Conservation (phyloP, 176 grass and related monocot species). For the bread wheat (Triticum aestivum) region DNA sequence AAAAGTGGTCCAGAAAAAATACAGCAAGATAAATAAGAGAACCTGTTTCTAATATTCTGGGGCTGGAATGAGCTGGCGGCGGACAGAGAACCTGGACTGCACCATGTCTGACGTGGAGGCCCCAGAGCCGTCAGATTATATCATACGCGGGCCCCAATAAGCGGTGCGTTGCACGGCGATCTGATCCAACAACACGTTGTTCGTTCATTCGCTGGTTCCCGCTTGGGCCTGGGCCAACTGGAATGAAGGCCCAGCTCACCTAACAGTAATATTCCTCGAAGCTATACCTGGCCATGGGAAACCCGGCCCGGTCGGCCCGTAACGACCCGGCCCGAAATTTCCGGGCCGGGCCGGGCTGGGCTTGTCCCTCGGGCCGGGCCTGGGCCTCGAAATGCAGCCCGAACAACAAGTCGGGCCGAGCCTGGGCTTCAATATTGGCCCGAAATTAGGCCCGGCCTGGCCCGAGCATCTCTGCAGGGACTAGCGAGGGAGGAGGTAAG, state of each 20-base stretch:
- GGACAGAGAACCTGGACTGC: neutral
- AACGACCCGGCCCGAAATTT: too few species aligned
- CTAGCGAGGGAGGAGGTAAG: too few species aligned
- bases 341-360: too few species aligned
- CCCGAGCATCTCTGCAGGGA: too few species aligned
- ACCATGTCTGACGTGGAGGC: neutral
- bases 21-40: neutral
- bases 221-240: neutral
- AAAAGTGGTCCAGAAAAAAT: constrained; percentile 10
- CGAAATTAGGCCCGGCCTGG: too few species aligned
- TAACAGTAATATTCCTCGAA: neutral
- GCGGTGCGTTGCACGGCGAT: neutral
- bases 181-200: neutral
- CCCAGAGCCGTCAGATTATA: neutral
- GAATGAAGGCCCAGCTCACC: neutral
- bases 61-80: constrained; percentile 33
- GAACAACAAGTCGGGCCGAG: too few species aligned
- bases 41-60: neutral
- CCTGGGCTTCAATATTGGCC: too few species aligned
- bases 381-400: too few species aligned
- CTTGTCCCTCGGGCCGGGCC: too few species aligned
- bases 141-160: neutral
- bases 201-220: constrained; percentile 24
- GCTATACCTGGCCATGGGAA: too few species aligned
- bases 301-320: too few species aligned